Percentiles rank a stretch among this genome's conserved stretches.
Evolutionary conservation across 2,329 filamentous ascomycete genomes (phyloP).

Genomic region (Penicillium oxalicum): DNA sequence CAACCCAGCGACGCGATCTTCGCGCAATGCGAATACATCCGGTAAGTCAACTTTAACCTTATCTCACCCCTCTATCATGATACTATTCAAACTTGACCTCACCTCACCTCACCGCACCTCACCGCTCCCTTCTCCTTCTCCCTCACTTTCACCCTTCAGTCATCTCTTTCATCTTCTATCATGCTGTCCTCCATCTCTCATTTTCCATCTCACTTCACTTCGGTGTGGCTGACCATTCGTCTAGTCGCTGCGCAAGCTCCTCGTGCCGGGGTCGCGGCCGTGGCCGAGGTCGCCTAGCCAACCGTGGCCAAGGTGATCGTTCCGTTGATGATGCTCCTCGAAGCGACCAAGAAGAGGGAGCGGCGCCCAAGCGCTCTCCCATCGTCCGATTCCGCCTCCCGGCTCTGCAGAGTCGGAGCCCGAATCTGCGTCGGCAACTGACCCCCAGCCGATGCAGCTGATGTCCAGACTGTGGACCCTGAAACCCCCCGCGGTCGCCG

Average conservation of each 20-base stretch:
- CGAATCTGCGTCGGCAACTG: conserved; percentile 1
- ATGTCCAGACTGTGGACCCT: conserved; percentile 5
- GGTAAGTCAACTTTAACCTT: conserved; percentile 15
- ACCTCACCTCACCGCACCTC: too few relatives aligned
- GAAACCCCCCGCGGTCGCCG: conserved; percentile 31
- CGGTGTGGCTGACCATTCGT: conserved; percentile 1
- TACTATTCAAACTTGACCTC: too few relatives aligned
- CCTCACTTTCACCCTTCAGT: too few relatives aligned
- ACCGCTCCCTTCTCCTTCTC: too few relatives aligned
- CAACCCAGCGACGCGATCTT: conserved; percentile 14
- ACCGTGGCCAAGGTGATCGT: conserved; percentile 10
- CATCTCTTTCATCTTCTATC: background rate
- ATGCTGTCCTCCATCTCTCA: conserved; percentile 3
- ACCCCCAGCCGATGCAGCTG: conserved; percentile 7
- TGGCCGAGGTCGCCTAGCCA: conserved; percentile 16
- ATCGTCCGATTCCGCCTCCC: conserved; percentile 15
- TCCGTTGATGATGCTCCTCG: background rate
- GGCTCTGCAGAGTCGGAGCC: conserved; percentile 2
- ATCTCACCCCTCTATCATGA: background rate
- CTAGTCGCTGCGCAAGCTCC: conserved; percentile 8
- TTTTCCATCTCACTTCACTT: background rate
- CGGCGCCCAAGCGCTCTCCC: conserved; percentile 8
- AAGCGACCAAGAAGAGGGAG: conserved; percentile 4
- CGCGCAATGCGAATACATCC: conserved; percentile 13
- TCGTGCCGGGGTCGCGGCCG: conserved; percentile 14